Conservation (phyloP, 2,329 filamentous ascomycete species). For the Penicillium oxalicum region DNA sequence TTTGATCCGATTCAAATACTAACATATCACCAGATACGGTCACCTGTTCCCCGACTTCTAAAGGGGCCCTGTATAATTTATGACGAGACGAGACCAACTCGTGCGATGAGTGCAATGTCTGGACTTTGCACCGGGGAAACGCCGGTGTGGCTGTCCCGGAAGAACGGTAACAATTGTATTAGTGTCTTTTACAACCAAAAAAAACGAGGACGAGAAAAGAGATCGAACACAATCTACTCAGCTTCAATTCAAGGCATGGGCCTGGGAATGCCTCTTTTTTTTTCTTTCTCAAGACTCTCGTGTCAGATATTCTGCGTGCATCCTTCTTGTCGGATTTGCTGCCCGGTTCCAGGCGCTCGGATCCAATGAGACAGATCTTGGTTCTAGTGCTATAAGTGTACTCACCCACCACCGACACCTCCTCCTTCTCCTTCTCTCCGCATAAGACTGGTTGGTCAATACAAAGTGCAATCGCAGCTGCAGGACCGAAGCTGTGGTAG, state of each 20-base stretch:
- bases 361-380: too few species aligned
- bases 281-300: not conserved
- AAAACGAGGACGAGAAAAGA: too few species aligned
- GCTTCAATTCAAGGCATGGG: conserved; percentile 21
- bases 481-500: too few species aligned
- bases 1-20: not conserved
- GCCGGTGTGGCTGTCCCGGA: conserved; percentile 11
- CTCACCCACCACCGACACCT: too few species aligned
- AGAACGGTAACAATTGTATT: conserved; percentile 11
- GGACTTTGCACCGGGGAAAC: conserved; percentile 13
- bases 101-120: conserved; percentile 9
- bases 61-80: conserved; percentile 29
- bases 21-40: conserved; percentile 52
- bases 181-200: too few species aligned
- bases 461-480: too few species aligned
- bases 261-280: conserved; percentile 15
- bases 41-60: conserved; percentile 72
- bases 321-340: too few species aligned
- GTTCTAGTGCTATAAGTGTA: too few species aligned
- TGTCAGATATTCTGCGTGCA: not conserved
- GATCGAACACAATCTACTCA: conserved; percentile 1
- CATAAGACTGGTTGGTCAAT: too few species aligned
- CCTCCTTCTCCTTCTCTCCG: too few species aligned
- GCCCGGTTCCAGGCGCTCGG: too few species aligned
- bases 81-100: conserved; percentile 27